phyloP scores from a whole-genome alignment of 2,329 filamentous ascomycete species.

The Stagonosporopsis rhizophila region DNA sequence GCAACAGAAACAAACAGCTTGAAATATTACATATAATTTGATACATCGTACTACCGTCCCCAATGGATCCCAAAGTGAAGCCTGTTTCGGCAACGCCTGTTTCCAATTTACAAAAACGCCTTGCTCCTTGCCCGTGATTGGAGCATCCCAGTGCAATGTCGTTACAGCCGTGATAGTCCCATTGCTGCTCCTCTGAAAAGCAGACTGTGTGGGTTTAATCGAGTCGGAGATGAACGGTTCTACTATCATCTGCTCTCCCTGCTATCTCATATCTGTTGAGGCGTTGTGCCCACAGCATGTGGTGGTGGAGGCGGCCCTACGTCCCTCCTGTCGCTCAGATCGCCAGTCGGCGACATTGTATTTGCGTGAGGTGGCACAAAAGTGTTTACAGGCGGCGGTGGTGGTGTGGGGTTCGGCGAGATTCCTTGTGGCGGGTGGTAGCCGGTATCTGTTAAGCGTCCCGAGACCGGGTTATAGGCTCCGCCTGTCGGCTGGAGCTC shows the following conservation, averaged over 20 bases:
- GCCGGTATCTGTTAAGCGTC: constrained; percentile 44
- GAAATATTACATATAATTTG: constrained; percentile 13
- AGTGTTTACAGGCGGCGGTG: constrained; percentile 28
- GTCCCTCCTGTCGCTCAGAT: constrained; percentile 38
- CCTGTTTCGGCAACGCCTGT: background rate
- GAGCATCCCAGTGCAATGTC: constrained; percentile 14
- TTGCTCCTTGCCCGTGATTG: constrained; percentile 11
- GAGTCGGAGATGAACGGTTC: background rate
- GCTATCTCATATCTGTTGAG: constrained; percentile 34
- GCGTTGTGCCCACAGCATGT: constrained; percentile 39
- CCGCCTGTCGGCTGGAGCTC: constrained; percentile 43
- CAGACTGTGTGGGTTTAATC: constrained; percentile 2
- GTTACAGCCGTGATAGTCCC: constrained; percentile 19
- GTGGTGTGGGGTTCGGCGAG: constrained; percentile 42
- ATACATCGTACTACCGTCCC: constrained; percentile 9
- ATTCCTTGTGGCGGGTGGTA: constrained; percentile 44
- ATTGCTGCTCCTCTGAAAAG: constrained; percentile 8
- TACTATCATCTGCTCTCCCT: background rate
- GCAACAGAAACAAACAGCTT: background rate
- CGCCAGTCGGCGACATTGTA: constrained; percentile 35
- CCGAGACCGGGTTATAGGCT: constrained; percentile 44
- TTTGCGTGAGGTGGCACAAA: constrained; percentile 18
- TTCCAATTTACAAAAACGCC: constrained; percentile 19
- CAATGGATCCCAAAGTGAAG: background rate
- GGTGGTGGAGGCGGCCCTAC: constrained; percentile 36